Base-by-base conservation (phyloP, 176 grass and related monocot species). In the Oropetium thomaeum region DNA sequence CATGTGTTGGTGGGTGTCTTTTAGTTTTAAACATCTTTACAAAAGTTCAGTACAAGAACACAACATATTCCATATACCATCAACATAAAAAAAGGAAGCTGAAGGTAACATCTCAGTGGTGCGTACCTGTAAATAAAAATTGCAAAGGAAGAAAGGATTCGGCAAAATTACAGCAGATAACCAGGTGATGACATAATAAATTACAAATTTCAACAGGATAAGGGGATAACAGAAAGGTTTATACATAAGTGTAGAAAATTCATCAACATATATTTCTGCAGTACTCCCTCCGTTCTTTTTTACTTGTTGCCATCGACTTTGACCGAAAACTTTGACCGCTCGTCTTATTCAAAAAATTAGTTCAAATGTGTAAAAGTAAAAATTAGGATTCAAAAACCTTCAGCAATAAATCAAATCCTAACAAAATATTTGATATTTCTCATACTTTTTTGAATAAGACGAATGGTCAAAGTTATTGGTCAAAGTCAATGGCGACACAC, bases 131-230 rank as follows among this genome's bases (percentile, higher is more conserved):
- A 64, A 80, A 81, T 42, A 32, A 64, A 68, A 69, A 42, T 44
- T 37, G 15, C 14, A 34, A 17, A 54, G 7, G 9, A 86, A 75
- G 26, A 34, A 60, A 61, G 64, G 35, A 30, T 26, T 52, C 20
- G 42, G 27, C 40, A 33, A 33, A 55, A 65, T 19, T 66, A 47
- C 64, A 44, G 58, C 30, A 40, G 26, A 20, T 62, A 80, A 80
- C 51, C 14, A 57, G 28, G 40, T 54, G 47, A 74, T 44, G 54
- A 49, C 62, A 69, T 53, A 62, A 63, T 44, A 64, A 57, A 70
- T 45, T 43, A 81, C 31, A 19, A 13, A 39, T 65, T 65, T 62
- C 4, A 7, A 71, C 4, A 65, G 17, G 33, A 73, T 45, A 81
- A 53, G 34, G 12, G 54, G 27, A 81, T n/a, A 80, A 52, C 0